Percentiles rank a stretch among this genome's conserved stretches.
Evolutionary conservation across 1,284 basidiomycete genomes (phyloP).

Genomic region (Moesziomyces parantarcticus): DNA sequence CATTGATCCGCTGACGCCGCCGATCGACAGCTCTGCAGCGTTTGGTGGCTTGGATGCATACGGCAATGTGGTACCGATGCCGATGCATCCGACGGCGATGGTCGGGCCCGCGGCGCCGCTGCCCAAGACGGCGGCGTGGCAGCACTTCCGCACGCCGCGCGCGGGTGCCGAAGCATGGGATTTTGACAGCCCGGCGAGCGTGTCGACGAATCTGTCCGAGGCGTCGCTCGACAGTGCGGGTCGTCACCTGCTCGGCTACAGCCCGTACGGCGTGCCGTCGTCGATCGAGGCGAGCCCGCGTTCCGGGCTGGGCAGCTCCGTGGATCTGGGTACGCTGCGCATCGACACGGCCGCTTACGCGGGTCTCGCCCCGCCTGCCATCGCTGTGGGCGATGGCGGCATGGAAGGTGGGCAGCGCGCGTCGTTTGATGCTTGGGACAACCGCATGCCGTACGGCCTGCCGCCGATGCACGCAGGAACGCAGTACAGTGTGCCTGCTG

Average conservation of each 20-base stretch:
- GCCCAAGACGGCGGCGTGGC: slow-evolving; percentile 22
- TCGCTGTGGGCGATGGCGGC: slow-evolving; percentile 6
- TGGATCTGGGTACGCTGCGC: slow-evolving; percentile 34
- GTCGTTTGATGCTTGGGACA: slow-evolving; percentile 16
- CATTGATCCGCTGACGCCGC: slow-evolving; percentile 5
- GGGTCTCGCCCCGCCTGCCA: background rate
- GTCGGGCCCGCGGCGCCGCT: slow-evolving; percentile 5
- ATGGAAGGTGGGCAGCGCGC: slow-evolving; percentile 5
- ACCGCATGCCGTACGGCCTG: slow-evolving; percentile 12
- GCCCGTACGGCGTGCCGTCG: slow-evolving; percentile 27
- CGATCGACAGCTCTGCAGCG: slow-evolving; percentile 4
- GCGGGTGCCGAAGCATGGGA: slow-evolving; percentile 22
- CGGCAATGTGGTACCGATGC: slow-evolving; percentile 19
- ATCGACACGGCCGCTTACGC: slow-evolving; percentile 28
- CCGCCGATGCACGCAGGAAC: slow-evolving; percentile 3
- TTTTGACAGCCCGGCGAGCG: slow-evolving; percentile 42
- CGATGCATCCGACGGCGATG: slow-evolving; percentile 19
- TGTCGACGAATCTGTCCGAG: slow-evolving; percentile 41
- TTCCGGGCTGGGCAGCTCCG: slow-evolving; percentile 26
- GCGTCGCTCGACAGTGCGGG: slow-evolving; percentile 34
- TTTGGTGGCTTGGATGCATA: slow-evolving; percentile 9
- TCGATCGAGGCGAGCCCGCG: slow-evolving; percentile 40
- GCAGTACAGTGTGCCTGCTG: slow-evolving; percentile 10
- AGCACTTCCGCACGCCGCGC: slow-evolving; percentile 27
- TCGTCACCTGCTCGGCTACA: slow-evolving; percentile 22